Evolutionary conservation across 345 rosid species (phyloP), one percentile per base, ranked within the genome.

Genomic region (Hibiscus mutabilis): DNA sequence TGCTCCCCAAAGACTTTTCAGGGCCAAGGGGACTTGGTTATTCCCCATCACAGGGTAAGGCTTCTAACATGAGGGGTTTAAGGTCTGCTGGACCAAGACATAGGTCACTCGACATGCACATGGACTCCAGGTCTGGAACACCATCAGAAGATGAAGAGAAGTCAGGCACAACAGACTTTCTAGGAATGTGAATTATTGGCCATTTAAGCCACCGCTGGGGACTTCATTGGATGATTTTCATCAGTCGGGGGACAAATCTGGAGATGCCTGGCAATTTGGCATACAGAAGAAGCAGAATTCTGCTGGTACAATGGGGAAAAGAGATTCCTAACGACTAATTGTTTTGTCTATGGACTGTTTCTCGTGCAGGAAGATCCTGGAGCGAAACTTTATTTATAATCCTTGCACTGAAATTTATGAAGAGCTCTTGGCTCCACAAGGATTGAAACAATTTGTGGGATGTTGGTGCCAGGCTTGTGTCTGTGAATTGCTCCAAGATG

Each of bases 191-290:
- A 82, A 80, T 66, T 78, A 73, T 49, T 80, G 89, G 24, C 81
- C 84, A 6, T 71, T 68, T 60, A 85, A 78, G 69, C 60, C 81
- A 27, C 72, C 78, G 8, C 60, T 83, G 79, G 98, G 86, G 72
- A 82, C 77, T 78, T 75, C 85, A 27, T 75, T 82, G 66, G 97
- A 86, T 80, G 90, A 86, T 65, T 79, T 85, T 80, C 86, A 84
- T 77, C 92, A 79, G 60, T 70, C 85, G 0, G 90, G 86, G 42
- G 94, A 86, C 58, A 84, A 82, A 75, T 81, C 86, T 61, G 83
- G 91, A 75, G 92, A 89, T 76, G 87, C 90, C 78, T 90, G 91
- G 98, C 95, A 89, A 79, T 79, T 85, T 69, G 92, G 91, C 69
- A 78, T 79, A 68, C 92, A 80, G 70, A 84, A 77, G 83, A 85